phyloP scores from a whole-genome alignment of 2,329 filamentous ascomycete genomes.

The Trichophaea hybrida region DNA sequence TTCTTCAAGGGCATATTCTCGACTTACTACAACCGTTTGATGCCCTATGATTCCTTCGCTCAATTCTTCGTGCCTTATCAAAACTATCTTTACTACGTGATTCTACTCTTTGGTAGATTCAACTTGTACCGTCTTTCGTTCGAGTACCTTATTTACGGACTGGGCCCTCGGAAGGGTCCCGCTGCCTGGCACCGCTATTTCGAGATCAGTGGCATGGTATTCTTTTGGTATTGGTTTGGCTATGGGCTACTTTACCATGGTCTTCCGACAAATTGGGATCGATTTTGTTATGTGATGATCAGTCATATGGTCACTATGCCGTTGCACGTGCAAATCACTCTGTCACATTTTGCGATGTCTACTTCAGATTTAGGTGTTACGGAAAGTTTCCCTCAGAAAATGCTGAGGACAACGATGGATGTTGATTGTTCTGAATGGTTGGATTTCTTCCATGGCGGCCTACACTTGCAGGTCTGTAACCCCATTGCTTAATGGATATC shows the following conservation, averaged over 20 bases:
- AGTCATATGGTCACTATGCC: constrained; percentile 71
- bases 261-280: constrained; percentile 53
- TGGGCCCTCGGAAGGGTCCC: constrained; percentile 57
- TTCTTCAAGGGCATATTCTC: constrained; percentile 60
- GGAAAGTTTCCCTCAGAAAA: constrained; percentile 79
- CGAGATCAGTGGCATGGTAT: constrained; percentile 59
- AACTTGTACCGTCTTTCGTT: constrained; percentile 75
- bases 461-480: constrained; percentile 58
- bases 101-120: constrained; percentile 69
- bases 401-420: constrained; percentile 88
- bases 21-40: constrained; percentile 68
- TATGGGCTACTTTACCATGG: constrained; percentile 63
- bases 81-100: constrained; percentile 66
- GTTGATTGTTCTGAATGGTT: constrained; percentile 78
- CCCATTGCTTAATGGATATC: neutral
- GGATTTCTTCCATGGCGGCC: constrained; percentile 74
- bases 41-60: constrained; percentile 63
- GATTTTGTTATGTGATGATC: constrained; percentile 61
- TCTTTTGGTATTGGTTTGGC: constrained; percentile 80
- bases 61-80: constrained; percentile 59
- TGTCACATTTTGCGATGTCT: constrained; percentile 89
- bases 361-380: constrained; percentile 69
- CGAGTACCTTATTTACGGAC: constrained; percentile 56
- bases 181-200: constrained; percentile 73
- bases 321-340: constrained; percentile 76